Evolutionary conservation across 352 stramenopile genomes (phyloP).

Genomic region (Globisporangium spinosum): DNA sequence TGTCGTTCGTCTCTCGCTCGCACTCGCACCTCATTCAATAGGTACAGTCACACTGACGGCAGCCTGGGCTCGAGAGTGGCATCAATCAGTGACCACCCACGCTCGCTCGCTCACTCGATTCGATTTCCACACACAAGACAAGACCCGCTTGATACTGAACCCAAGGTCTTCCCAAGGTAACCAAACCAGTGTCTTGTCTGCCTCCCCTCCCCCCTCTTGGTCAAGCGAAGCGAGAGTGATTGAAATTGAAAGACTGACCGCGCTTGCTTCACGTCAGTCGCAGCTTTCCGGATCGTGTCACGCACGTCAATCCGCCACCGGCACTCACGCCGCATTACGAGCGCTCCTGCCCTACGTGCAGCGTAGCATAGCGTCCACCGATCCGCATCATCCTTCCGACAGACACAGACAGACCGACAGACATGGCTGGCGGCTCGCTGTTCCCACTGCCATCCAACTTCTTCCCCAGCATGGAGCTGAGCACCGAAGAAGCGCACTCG

Average conservation of each 20-base stretch:
- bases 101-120: no score
- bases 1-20: no score
- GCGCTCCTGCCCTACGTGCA: not conserved
- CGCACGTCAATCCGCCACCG: not conserved
- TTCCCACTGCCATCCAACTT: conserved; percentile 64
- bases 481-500: conserved; percentile 34
- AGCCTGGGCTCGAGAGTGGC: no score
- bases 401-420: not conserved
- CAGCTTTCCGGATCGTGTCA: conserved; percentile 3
- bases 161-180: not conserved
- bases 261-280: conserved; percentile 3
- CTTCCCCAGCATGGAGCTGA: conserved; percentile 54
- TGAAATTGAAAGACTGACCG: not conserved
- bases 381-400: conserved; percentile 16
- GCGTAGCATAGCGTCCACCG: not conserved
- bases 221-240: no score
- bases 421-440: conserved; percentile 21
- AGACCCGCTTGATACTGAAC: no score
- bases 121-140: no score
- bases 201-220: not conserved
- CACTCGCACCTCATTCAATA: no score
- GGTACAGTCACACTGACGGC: no score
- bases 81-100: no score
- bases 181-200: not conserved
- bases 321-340: not conserved